Percentiles rank a stretch among this genome's conserved stretches.
These are phyloP conservation scores for Cyanophora paradoxa DNA, from an alignment of 78 protist genomes.

Conservation along the genomic window DNA sequence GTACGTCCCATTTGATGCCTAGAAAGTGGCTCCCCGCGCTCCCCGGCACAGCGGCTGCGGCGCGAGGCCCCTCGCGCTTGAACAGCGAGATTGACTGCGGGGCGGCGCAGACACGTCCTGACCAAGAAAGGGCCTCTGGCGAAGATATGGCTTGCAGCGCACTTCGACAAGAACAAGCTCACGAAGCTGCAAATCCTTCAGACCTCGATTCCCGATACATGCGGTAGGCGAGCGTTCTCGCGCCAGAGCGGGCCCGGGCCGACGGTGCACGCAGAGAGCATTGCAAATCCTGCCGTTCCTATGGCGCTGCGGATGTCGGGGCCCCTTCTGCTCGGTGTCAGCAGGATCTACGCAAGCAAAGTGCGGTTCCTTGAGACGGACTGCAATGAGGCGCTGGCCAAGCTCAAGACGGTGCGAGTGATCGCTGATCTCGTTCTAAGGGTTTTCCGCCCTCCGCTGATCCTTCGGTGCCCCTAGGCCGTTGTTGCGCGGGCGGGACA, in stretches of 20 bases:
- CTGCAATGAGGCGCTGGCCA: conserved; percentile 1
- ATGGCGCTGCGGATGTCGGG: conserved; percentile 81
- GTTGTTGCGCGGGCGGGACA: too few species aligned
- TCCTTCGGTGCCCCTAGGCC: too few species aligned
- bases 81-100: too few species aligned
- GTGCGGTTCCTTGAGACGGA: conserved; percentile 53
- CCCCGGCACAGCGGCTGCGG: too few species aligned
- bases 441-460: too few species aligned
- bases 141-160: conserved; percentile 82
- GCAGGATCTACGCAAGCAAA: conserved; percentile 63
- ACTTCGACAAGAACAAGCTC: conserved; percentile 62
- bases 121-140: conserved; percentile 67
- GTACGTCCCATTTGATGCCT: too few species aligned
- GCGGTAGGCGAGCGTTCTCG: too few species aligned
- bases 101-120: too few species aligned
- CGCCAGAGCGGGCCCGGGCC: too few species aligned
- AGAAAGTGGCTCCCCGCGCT: too few species aligned
- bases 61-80: too few species aligned
- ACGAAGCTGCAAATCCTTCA: conserved; percentile 36
- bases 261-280: too few species aligned
- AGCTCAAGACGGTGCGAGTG: conserved; percentile 24
- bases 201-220: conserved; percentile 52
- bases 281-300: conserved; percentile 55
- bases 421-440: not conserved
- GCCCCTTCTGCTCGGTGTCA: conserved; percentile 82